Evolutionary conservation across 352 stramenopile genomes (phyloP).

Genomic region (Plasmopara muralis): DNA sequence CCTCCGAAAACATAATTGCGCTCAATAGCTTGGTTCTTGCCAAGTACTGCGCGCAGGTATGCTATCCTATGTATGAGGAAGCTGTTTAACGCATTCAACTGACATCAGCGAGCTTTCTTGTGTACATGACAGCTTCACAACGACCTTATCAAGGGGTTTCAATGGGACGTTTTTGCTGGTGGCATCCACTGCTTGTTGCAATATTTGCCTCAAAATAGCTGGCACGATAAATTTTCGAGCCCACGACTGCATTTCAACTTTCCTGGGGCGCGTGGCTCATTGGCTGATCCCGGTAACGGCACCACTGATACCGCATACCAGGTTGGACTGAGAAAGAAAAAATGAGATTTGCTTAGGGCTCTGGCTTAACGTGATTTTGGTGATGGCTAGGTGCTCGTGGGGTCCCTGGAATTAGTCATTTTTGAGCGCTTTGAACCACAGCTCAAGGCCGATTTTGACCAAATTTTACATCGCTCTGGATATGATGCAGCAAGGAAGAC

Average conservation of each 20-base stretch:
- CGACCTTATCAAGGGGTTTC: slow-evolving; percentile 77
- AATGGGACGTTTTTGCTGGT: slow-evolving; percentile 79
- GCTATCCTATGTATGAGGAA: slow-evolving; percentile 8
- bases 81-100: background rate
- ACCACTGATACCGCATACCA: slow-evolving; percentile 78
- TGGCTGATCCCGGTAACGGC: slow-evolving; percentile 65
- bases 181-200: slow-evolving; percentile 79
- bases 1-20: slow-evolving; percentile 65
- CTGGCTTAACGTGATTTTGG: slow-evolving; percentile 2
- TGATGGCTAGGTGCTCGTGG: slow-evolving; percentile 45
- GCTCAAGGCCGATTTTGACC: slow-evolving; percentile 51
- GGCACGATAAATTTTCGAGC: slow-evolving; percentile 56
- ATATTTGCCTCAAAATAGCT: slow-evolving; percentile 61
- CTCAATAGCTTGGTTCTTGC: slow-evolving; percentile 65
- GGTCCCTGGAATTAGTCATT: slow-evolving; percentile 77
- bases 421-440: slow-evolving; percentile 72
- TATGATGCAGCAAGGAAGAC: slow-evolving; percentile 57
- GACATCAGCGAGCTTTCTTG: background rate
- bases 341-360: background rate
- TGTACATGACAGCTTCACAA: slow-evolving; percentile 41
- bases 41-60: slow-evolving; percentile 61
- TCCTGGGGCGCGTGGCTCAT: slow-evolving; percentile 47
- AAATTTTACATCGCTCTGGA: slow-evolving; percentile 49
- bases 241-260: slow-evolving; percentile 76
- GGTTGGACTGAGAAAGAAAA: slow-evolving; percentile 11